Percentiles rank a stretch among this genome's conserved stretches.
phyloP scores from a whole-genome alignment of 176 grass and related monocot species.

The Poa pratensis region DNA sequence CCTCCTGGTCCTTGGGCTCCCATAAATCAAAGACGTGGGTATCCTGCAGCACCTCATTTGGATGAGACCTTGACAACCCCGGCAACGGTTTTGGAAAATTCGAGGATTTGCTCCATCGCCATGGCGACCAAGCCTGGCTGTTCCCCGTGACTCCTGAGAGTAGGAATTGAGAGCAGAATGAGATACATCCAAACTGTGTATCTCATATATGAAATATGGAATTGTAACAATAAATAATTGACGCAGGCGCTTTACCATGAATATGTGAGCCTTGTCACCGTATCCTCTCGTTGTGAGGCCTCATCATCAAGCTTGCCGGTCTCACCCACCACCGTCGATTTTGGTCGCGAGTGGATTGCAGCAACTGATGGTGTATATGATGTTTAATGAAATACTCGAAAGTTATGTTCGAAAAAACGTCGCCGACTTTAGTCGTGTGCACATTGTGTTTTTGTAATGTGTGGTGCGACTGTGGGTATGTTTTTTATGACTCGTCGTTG shows the following conservation, averaged over 20 bases:
- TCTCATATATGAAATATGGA: neutral
- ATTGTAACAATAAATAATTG: neutral
- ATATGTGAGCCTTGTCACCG: neutral
- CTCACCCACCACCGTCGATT: too few relatives aligned
- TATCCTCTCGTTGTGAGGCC: too few relatives aligned
- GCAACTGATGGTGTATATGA: too few relatives aligned
- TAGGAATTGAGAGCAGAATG: neutral
- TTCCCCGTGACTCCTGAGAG: conserved; percentile 45
- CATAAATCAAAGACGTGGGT: conserved; percentile 56
- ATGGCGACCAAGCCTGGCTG: conserved; percentile 53
- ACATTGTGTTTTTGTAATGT: too few relatives aligned
- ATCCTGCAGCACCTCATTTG: conserved; percentile 59
- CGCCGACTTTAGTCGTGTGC: too few relatives aligned
- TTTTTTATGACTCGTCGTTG: too few relatives aligned
- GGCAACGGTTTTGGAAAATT: neutral
- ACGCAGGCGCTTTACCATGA: neutral
- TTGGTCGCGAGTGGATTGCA: too few relatives aligned
- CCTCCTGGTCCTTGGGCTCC: conserved; percentile 61
- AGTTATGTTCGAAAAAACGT: too few relatives aligned
- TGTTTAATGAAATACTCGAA: too few relatives aligned
- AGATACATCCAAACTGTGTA: neutral
- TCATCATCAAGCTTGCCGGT: too few relatives aligned
- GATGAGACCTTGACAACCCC: conserved; percentile 41
- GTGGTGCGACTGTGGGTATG: too few relatives aligned
- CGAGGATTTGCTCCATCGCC: conserved; percentile 48